These are phyloP conservation scores for Fragaria ananassa DNA, from an alignment of 306 rosid genomes.

Conservation along the genomic window DNA sequence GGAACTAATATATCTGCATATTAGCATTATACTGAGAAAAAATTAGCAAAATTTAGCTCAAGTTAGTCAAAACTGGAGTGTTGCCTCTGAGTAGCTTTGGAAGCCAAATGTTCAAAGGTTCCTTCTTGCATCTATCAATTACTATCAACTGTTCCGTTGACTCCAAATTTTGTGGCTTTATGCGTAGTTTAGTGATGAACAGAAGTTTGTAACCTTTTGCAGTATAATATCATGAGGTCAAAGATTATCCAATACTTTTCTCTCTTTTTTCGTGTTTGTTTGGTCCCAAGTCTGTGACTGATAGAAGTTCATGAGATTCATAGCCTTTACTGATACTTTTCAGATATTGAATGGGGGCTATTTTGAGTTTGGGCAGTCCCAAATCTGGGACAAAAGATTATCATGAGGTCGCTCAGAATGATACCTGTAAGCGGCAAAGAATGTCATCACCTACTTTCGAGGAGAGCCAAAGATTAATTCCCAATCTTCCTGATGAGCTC, in stretches of 20 bases:
- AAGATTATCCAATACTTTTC: background rate
- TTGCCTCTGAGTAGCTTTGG: constrained; percentile 2
- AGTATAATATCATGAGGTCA: background rate
- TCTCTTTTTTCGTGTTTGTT: background rate
- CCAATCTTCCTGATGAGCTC: constrained; percentile 84
- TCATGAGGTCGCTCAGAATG: constrained; percentile 41
- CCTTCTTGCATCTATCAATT: background rate
- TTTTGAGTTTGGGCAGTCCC: constrained; percentile 52
- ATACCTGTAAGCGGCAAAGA: constrained; percentile 70
- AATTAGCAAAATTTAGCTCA: background rate
- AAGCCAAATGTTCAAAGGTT: constrained; percentile 1
- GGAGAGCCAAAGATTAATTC: constrained; percentile 72
- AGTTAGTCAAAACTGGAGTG: constrained; percentile 3
- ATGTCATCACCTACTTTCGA: constrained; percentile 45
- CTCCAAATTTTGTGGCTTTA: background rate
- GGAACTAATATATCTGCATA: background rate
- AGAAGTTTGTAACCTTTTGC: background rate
- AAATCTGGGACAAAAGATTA: constrained; percentile 31
- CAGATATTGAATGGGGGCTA: constrained; percentile 58
- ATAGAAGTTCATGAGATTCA: constrained; percentile 10
- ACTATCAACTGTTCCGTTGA: background rate
- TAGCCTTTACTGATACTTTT: constrained; percentile 26
- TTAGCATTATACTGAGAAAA: background rate
- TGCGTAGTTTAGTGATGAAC: constrained; percentile 1
- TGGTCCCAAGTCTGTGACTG: background rate